Evolutionary conservation across 1,284 basidiomycete genomes (phyloP).

Genomic region (Ustilago trichophora): DNA sequence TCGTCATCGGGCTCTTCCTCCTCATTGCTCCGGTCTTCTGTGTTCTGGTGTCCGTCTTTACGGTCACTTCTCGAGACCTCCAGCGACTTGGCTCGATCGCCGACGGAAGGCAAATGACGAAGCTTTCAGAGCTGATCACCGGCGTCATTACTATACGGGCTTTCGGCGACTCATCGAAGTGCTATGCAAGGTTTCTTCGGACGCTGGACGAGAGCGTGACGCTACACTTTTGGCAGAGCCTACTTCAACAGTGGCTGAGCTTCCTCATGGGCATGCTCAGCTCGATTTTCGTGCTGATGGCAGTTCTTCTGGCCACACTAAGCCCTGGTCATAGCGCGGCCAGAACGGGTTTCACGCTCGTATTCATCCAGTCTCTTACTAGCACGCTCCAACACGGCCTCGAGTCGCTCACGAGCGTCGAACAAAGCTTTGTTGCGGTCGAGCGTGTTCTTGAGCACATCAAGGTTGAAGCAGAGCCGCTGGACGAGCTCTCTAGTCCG

Average conservation of each 20-base stretch:
- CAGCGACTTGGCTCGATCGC: conserved; percentile 81
- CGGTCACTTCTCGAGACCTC: conserved; percentile 84
- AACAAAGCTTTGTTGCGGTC: conserved; percentile 65
- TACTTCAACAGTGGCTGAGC: conserved; percentile 86
- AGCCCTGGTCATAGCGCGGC: conserved; percentile 23
- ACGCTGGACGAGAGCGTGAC: conserved; percentile 85
- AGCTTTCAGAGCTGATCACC: conserved; percentile 84
- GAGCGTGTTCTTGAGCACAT: conserved; percentile 65
- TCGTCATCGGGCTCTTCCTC: conserved; percentile 73
- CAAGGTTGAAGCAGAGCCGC: conserved; percentile 43
- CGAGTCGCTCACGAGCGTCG: conserved; percentile 64
- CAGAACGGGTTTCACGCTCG: conserved; percentile 56
- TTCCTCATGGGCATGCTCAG: conserved; percentile 70
- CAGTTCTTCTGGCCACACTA: conserved; percentile 51
- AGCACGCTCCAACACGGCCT: conserved; percentile 54
- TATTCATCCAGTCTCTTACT: conserved; percentile 54
- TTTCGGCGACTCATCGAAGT: conserved; percentile 69
- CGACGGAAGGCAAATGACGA: conserved; percentile 77
- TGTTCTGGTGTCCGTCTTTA: conserved; percentile 74
- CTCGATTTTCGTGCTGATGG: conserved; percentile 49
- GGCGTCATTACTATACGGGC: conserved; percentile 87
- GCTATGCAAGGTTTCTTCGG: conserved; percentile 72
- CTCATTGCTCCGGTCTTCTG: conserved; percentile 56
- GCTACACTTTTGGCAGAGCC: conserved; percentile 83
- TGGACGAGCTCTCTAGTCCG: conserved; percentile 37